These are phyloP conservation scores for Candida peoriensis DNA, from an alignment of 805 yeast genomes.

Conservation along the genomic window DNA sequence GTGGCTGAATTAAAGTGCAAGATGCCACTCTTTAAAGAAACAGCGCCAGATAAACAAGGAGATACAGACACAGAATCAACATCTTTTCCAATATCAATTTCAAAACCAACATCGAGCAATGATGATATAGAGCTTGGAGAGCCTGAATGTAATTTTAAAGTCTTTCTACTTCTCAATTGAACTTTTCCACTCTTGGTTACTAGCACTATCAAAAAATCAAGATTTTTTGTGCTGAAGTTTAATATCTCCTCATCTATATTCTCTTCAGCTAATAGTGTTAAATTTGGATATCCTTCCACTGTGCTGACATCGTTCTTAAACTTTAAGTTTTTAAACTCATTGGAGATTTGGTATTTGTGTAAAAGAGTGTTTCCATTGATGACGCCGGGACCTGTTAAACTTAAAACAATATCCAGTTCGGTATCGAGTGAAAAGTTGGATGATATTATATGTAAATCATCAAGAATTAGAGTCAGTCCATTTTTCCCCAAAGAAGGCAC, in stretches of 20 bases:
- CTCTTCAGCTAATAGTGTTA: slow-evolving; percentile 18
- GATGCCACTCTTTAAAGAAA: slow-evolving; percentile 24
- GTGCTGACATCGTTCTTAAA: slow-evolving; percentile 14
- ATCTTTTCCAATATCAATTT: slow-evolving; percentile 33
- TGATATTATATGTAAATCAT: slow-evolving; percentile 39
- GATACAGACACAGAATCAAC: slow-evolving; percentile 40
- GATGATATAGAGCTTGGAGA: slow-evolving; percentile 34
- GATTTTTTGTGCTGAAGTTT: slow-evolving; percentile 30
- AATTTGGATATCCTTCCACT: slow-evolving; percentile 17
- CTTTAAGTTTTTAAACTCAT: slow-evolving; percentile 18
- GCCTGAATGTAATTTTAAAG: slow-evolving; percentile 19
- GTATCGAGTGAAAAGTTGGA: slow-evolving; percentile 39
- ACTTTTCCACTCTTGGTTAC: slow-evolving; percentile 39
- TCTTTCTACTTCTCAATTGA: slow-evolving; percentile 39
- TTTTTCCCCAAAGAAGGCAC: slow-evolving; percentile 21
- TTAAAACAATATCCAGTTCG: slow-evolving; percentile 41
- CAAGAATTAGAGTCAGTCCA: slow-evolving; percentile 26
- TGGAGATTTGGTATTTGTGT: slow-evolving; percentile 20
- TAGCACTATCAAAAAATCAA: slow-evolving; percentile 37
- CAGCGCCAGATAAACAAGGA: slow-evolving; percentile 44
- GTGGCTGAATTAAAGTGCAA: slow-evolving; percentile 10
- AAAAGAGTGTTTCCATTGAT: slow-evolving; percentile 15
- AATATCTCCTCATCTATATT: slow-evolving; percentile 22
- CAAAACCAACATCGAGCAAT: slow-evolving; percentile 51
- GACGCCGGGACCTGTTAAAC: slow-evolving; percentile 28